Base-by-base conservation (phyloP, 2,329 filamentous ascomycete genomes). In the Massarina eburnea region DNA sequence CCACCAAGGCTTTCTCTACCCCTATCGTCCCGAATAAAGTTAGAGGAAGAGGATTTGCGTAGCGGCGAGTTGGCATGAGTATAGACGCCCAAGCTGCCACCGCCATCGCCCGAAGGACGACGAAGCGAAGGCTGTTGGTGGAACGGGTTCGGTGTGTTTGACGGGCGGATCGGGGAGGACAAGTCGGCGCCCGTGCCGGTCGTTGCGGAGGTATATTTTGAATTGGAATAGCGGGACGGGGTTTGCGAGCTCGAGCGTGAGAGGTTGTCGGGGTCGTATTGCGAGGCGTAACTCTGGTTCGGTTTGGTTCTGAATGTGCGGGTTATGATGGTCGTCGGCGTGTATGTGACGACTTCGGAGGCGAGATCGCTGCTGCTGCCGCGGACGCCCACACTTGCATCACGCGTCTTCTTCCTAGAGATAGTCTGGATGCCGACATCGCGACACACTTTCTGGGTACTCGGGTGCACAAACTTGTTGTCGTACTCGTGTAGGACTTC, bases 401-500 rank as follows among this genome's bases (percentile, higher is more conserved):
- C 59, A 14, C 57, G 45, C 66, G 46, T 67, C 46, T 45, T 52
- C 32, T 57, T 67, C 26, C 57, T 62, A 6, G 68, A 61, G 57
- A 59, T 83, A 47, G 86, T 85, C 68, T 97, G 92, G 1, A 88
- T 94, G 5, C 83, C 88, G 1, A 92, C 90, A 61, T 87, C 82
- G 54, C 85, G 77, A 54, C 95, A 88, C 4, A 88, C 77, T 7
- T 87, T 88, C 58, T 95, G 88, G n/a, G 95, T 81, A 9, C 85
- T 81, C 2, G 94, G 94, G 62, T 95, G 90, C 1, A 99, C 94
- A 63, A 87, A 96, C 73, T 99, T 99, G 57, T 84, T 89, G 66
- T 97, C 90, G 66, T 99, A 99, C 72, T 99, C 94, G 66, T 91
- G 86, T 72, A 97, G 79, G 4, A 97, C 92, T 71, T 97, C 89